These are phyloP conservation scores for Santalum album DNA, from an alignment of 164 flowering plant genomes.

Conservation along the genomic window DNA sequence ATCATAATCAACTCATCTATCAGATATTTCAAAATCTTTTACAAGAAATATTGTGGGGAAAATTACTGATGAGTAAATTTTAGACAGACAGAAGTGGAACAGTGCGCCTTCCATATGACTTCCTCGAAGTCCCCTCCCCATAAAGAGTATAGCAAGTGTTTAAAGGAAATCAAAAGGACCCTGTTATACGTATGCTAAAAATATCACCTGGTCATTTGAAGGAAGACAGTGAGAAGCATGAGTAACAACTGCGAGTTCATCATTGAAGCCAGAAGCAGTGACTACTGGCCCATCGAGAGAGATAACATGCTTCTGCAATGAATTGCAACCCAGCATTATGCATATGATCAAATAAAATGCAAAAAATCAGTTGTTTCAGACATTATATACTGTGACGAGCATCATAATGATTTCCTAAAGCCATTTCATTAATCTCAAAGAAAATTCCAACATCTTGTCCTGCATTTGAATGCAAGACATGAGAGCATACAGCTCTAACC, in stretches of 20 bases:
- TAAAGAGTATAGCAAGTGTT: too few relatives aligned
- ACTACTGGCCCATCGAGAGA: conserved; percentile 94
- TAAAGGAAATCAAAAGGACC: background rate
- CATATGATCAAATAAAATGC: background rate
- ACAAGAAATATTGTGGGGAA: too few relatives aligned
- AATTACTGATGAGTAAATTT: too few relatives aligned
- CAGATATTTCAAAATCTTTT: too few relatives aligned
- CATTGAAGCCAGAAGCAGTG: conserved; percentile 75
- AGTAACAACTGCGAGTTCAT: conserved; percentile 79
- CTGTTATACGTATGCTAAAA: background rate
- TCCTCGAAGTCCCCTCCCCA: too few relatives aligned
- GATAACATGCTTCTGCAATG: conserved; percentile 57
- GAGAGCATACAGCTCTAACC: too few relatives aligned
- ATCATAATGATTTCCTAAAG: too few relatives aligned
- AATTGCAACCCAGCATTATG: background rate
- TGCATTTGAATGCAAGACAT: too few relatives aligned
- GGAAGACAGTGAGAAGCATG: conserved; percentile 72
- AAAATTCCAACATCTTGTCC: background rate
- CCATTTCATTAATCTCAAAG: background rate
- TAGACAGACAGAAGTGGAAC: background rate
- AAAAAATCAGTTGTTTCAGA: background rate
- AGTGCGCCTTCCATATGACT: background rate
- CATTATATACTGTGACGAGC: background rate
- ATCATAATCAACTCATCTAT: background rate
- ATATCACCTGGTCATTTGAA: conserved; percentile 69